Evolutionary conservation across 2,329 filamentous ascomycete species (phyloP), one percentile per base, ranked within the genome.

Genomic region (Paraconiothyrium brasiliense): DNA sequence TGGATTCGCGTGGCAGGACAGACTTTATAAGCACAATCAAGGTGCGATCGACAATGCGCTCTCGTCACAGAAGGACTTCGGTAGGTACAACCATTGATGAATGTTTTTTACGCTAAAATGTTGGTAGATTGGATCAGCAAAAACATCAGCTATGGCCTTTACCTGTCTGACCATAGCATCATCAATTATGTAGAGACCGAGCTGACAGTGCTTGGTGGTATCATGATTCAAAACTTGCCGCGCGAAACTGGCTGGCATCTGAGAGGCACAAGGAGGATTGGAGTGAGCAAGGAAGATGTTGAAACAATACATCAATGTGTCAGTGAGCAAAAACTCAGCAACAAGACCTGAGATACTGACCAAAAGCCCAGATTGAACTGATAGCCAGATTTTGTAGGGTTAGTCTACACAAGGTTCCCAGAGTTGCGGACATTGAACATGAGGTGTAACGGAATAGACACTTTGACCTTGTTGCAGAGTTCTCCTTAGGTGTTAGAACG

Each of bases 71-170:
- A 80, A 78, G 60, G 83, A 84, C 63, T 83, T 84, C 51, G 76
- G 80, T 71, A 51, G 34, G 66, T 58, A 54, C n/a, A 39, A 3
- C 13, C 22, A 46, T 3, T 10, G 6, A 16, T 24, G 3, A n/a
- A 44, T 32, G 20, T 20, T 20, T 1, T 30, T 34, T 20, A 24
- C 11, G 20, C 22, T 55, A 7, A 75, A 20, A 13, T 8, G n/a
- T 4, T 27, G 2, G n/a, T 4, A 52, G 80, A 79, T 3, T 88
- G 84, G 83, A 74, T 87, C 7, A 83, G 81, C 20, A 77, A 80
- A 20, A 77, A 87, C 57, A 87, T 89, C 60, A 87, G 84, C 0
- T 88, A 88, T 61, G 86, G 86, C 0, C 76, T 88, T 11, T 88
- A 84, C 65, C 80, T 89, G 0, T 84, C 83, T 10, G 85, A 88